A percentile compares a stretch with the other conserved stretches of the same genome.
These are phyloP conservation scores for Exophiala calicioides DNA, from an alignment of 2,329 filamentous ascomycete genomes.

Conservation along the genomic window DNA sequence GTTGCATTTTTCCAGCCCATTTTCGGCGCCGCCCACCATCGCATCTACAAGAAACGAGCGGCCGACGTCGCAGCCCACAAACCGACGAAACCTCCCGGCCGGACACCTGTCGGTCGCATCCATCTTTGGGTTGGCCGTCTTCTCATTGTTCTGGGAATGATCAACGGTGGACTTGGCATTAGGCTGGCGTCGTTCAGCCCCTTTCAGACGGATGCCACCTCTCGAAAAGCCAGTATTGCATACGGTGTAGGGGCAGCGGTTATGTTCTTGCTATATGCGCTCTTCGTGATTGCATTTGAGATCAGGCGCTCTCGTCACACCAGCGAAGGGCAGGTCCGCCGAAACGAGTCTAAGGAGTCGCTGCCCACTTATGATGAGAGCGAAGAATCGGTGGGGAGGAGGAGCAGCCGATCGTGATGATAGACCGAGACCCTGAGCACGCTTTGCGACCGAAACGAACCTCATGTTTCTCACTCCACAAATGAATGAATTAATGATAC, in stretches of 20 bases:
- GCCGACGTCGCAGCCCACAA: constrained; percentile 12
- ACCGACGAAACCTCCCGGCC: constrained; percentile 23
- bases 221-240: constrained; percentile 43
- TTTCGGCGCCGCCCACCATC: constrained; percentile 34
- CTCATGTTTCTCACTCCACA: too few species aligned
- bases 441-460: too few species aligned
- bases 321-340: constrained; percentile 10
- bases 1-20: constrained; percentile 36
- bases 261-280: constrained; percentile 47
- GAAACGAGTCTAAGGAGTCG: constrained; percentile 17
- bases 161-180: constrained; percentile 60
- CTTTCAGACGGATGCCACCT: constrained; percentile 34
- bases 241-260: constrained; percentile 54
- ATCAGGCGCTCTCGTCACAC: constrained; percentile 12
- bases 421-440: too few species aligned
- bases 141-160: constrained; percentile 54
- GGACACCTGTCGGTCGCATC: constrained; percentile 26
- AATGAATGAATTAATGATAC: too few species aligned
- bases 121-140: constrained; percentile 59
- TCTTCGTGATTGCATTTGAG: constrained; percentile 30
- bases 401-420: too few species aligned
- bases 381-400: constrained; percentile 18
- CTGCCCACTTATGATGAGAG: constrained; percentile 28
- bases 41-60: constrained; percentile 30
- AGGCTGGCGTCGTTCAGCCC: constrained; percentile 45